Evolutionary conservation across 805 yeast genomes (phyloP), one percentile per base, ranked within the genome.

Genomic region (Ogataea salicorniae): DNA sequence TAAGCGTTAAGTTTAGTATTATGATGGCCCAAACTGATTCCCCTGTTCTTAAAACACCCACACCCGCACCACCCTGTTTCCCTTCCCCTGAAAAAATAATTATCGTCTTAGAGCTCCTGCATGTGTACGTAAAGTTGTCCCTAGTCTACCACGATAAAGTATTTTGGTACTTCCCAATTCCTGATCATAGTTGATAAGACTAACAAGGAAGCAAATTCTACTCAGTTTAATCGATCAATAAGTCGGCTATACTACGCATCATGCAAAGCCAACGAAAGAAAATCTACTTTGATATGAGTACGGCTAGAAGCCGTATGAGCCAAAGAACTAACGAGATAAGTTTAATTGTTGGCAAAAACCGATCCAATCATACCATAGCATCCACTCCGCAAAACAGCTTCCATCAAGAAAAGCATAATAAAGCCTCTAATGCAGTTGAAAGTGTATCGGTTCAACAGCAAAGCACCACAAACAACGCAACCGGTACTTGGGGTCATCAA

Each of bases 241-340:
- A 14, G 18, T 17, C 5, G 26, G 15, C 6, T 29, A 23, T 13
- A 23, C 15, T 31, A 41, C 14, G 16, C 11, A 20, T 18, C 13
- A 29, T 26, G 43, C 22, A 17, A 9, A 56, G 52, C 58, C 59
- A 54, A 45, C 49, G 56, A 42, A 57, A 61, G 42, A 52, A 53
- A 47, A 52, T 64, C 37, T 55, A 58, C 14, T 57, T 63, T 37
- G 62, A 63, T 41, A 55, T 63, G 48, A 53, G 47, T 39, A 51
- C 54, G 39, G 58, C 65, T 15, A 47, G 64, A 43, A 59, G 50
- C 39, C 58, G 67, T 9, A 52, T 58, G 47, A 59, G 65, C 20
- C 64, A 62, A 51, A 48, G 67, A 34, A 61, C 70, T 13, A 61
- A 64, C 40, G 70, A 66, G 54, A 62, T 68, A 1, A 65, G 65